phyloP scores from a whole-genome alignment of 345 rosid genomes.

The Linum trigynum region DNA sequence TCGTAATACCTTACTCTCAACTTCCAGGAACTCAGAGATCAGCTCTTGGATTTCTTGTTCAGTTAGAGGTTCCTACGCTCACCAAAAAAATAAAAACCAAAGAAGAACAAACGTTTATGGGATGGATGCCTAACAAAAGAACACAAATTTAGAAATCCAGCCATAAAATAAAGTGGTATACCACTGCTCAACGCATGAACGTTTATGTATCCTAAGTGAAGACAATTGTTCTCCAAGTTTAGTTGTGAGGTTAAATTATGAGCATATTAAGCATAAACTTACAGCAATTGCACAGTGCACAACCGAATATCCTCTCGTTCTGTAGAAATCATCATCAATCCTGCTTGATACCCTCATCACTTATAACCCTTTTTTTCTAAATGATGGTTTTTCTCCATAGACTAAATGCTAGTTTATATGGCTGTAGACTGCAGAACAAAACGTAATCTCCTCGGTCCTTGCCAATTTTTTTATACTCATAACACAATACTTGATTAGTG shows the following conservation, averaged over 20 bases:
- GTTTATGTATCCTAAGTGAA: neutral
- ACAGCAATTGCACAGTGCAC: no score
- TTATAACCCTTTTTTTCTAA: no score
- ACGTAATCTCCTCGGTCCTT: no score
- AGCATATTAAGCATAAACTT: neutral
- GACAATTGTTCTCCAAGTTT: neutral
- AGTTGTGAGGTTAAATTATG: neutral
- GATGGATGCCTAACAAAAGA: constrained; percentile 2
- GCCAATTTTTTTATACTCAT: no score
- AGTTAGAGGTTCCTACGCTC: constrained; percentile 60
- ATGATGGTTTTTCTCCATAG: no score
- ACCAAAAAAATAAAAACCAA: neutral
- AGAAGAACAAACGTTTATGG: neutral
- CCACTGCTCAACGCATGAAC: neutral
- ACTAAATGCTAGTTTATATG: no score
- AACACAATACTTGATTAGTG: no score
- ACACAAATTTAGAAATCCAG: neutral
- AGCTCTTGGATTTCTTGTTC: constrained; percentile 88
- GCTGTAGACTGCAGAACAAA: no score
- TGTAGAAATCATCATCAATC: no score
- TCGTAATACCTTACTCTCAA: constrained; percentile 86
- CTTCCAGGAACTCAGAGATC: constrained; percentile 62
- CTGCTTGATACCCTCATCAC: no score
- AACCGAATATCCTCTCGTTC: no score
- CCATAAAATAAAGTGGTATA: neutral